A percentile compares a stretch with the other conserved stretches of the same genome.
Conservation (phyloP, 805 yeast genomes). For the Nakazawaea pomicola region DNA sequence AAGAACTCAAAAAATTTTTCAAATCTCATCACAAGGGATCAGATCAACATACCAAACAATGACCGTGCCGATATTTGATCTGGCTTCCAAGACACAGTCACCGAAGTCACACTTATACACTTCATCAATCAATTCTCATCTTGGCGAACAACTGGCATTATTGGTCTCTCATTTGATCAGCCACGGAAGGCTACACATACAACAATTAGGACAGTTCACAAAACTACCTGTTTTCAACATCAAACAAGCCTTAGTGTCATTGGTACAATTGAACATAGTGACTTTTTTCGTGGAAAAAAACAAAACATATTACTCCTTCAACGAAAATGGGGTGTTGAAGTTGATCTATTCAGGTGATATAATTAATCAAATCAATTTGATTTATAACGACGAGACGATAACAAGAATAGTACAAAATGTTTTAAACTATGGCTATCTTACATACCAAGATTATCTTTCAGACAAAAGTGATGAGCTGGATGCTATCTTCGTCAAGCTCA, state of each 20-base stretch:
- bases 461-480: conserved; percentile 24
- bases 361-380: conserved; percentile 44
- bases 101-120: conserved; percentile 59
- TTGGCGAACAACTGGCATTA: conserved; percentile 72
- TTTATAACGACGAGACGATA: conserved; percentile 33
- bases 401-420: conserved; percentile 67
- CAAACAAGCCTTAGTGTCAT: conserved; percentile 63
- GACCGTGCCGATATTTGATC: conserved; percentile 16
- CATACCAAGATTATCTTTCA: conserved; percentile 44
- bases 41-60: too few species aligned
- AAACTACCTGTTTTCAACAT: conserved; percentile 45
- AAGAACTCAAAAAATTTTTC: too few species aligned
- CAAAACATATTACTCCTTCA: conserved; percentile 48
- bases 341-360: conserved; percentile 78
- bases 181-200: conserved; percentile 59
- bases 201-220: conserved; percentile 45
- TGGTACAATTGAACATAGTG: conserved; percentile 77
- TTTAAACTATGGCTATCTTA: conserved; percentile 63
- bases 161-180: conserved; percentile 58
- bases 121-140: conserved; percentile 43
- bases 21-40: too few species aligned
- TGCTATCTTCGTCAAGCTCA: conserved; percentile 36
- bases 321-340: conserved; percentile 58
- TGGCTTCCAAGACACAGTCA: conserved; percentile 47
- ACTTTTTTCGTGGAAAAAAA: conserved; percentile 50